Evolutionary conservation across 2,329 filamentous ascomycete genomes (phyloP).

Genomic region (Cadophora sp.): DNA sequence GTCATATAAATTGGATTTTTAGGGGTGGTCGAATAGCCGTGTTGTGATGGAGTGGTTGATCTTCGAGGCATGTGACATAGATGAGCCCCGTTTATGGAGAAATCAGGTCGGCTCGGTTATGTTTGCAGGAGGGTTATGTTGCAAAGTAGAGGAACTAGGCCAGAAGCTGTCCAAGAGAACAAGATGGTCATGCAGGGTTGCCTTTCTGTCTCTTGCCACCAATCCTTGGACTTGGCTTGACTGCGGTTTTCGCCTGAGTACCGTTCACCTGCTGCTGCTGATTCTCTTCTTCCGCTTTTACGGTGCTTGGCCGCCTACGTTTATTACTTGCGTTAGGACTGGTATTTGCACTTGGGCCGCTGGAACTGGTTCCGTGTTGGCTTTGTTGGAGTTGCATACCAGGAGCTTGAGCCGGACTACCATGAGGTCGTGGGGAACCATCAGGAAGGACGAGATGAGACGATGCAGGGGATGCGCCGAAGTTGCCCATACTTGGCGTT

Average conservation of each 20-base stretch:
- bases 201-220: conserved; percentile 47
- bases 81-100: neutral
- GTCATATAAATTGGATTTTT: neutral
- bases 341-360: conserved; percentile 71
- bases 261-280: conserved; percentile 39
- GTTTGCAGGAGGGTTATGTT: neutral
- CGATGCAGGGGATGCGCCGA: conserved; percentile 65
- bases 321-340: conserved; percentile 48
- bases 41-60: neutral
- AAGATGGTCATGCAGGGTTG: conserved; percentile 36
- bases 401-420: conserved; percentile 67
- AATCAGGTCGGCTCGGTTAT: neutral
- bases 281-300: conserved; percentile 46
- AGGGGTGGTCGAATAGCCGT: neutral
- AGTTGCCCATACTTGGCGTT: conserved; percentile 46
- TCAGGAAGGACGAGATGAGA: conserved; percentile 64
- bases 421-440: conserved; percentile 63
- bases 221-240: conserved; percentile 50
- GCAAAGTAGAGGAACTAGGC: neutral
- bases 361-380: conserved; percentile 71
- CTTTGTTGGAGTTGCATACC: conserved; percentile 72
- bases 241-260: conserved; percentile 40
- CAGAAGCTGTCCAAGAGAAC: no score
- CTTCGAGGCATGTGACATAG: neutral
- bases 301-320: conserved; percentile 47